A percentile compares a stretch with the other conserved stretches of the same genome.
Evolutionary conservation across 768 basidiomycete genomes (phyloP).

Genomic region (Cystobasidium onofrii): DNA sequence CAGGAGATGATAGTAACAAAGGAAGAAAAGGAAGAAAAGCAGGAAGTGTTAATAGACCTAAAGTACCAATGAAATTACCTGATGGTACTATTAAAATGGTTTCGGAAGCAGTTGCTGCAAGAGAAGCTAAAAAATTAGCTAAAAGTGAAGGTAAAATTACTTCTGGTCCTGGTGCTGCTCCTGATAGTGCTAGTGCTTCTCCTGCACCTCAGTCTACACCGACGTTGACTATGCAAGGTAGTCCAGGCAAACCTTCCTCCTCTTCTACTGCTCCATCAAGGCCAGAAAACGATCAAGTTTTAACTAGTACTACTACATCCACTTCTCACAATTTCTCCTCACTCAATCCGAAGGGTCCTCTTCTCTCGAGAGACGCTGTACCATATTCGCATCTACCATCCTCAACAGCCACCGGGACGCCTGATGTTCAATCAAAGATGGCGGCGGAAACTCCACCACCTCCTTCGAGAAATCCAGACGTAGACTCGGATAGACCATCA

Average conservation of each 20-base stretch:
- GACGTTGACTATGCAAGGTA: neutral
- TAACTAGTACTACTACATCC: neutral
- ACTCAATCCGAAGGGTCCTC: constrained; percentile 19
- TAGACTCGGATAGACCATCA: neutral
- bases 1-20: neutral
- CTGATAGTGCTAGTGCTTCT: neutral
- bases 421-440: neutral
- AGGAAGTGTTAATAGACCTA: constrained; percentile 24
- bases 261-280: neutral
- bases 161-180: constrained; percentile 1
- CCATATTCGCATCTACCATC: constrained; percentile 20
- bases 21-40: neutral
- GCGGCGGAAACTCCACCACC: neutral
- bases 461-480: neutral
- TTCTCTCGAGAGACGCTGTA: constrained; percentile 11
- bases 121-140: constrained; percentile 12
- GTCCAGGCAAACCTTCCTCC: neutral
- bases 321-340: neutral
- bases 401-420: neutral
- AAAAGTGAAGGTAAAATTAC: neutral
- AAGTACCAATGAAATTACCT: constrained; percentile 10
- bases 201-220: constrained; percentile 14
- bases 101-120: constrained; percentile 18
- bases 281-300: neutral
- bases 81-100: constrained; percentile 22